Conservation (phyloP, 768 basidiomycete species). For the Calocera viscosa region DNA sequence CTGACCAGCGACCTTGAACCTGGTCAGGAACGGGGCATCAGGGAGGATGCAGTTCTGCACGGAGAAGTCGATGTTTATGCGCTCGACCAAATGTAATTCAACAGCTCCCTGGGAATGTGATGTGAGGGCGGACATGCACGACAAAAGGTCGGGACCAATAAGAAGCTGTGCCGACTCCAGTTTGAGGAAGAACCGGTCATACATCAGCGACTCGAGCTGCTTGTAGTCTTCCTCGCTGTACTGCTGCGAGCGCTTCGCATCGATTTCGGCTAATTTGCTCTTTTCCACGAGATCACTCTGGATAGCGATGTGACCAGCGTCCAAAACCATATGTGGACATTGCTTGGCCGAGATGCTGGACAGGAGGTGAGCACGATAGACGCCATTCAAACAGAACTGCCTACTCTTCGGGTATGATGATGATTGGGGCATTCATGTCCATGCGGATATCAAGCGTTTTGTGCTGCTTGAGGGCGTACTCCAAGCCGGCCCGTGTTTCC, state of each 20-base stretch:
- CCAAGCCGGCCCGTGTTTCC: constrained; percentile 86
- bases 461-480: constrained; percentile 84
- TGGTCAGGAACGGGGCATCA: constrained; percentile 61
- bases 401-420: constrained; percentile 91
- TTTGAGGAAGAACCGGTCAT: constrained; percentile 73
- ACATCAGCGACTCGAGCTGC: constrained; percentile 83
- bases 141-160: constrained; percentile 58
- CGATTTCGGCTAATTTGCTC: constrained; percentile 58
- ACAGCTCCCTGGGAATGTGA: constrained; percentile 36
- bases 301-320: constrained; percentile 93
- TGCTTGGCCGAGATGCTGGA: constrained; percentile 57
- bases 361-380: constrained; percentile 10
- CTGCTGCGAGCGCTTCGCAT: constrained; percentile 68
- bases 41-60: constrained; percentile 90
- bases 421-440: constrained; percentile 92
- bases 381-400: constrained; percentile 17
- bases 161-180: constrained; percentile 68
- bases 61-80: constrained; percentile 77
- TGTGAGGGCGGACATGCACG: constrained; percentile 67
- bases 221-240: constrained; percentile 81
- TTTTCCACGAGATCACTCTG: constrained; percentile 83
- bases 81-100: constrained; percentile 77
- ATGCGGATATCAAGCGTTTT: constrained; percentile 94
- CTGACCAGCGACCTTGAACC: constrained; percentile 82
- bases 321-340: constrained; percentile 79